These are phyloP conservation scores for Clitoria ternatea DNA, from an alignment of 306 rosid genomes.

Conservation along the genomic window DNA sequence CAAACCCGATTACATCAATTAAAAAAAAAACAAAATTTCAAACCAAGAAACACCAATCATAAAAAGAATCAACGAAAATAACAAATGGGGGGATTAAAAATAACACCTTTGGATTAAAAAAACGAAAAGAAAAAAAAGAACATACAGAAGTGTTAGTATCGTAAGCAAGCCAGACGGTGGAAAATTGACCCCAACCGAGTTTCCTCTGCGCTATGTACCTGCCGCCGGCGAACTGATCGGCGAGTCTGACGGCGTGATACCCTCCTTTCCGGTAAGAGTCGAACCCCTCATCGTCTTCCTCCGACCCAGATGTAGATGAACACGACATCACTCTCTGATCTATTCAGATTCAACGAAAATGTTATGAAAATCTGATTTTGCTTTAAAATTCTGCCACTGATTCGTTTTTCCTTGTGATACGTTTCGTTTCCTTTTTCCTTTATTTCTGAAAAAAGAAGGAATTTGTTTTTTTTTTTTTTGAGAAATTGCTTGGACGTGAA, in stretches of 20 bases:
- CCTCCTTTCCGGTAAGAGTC: conserved; percentile 95
- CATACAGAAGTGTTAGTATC: conserved; percentile 70
- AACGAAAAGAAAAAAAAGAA: background rate
- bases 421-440: too few relatives aligned
- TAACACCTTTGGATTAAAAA: background rate
- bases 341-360: conserved; percentile 1
- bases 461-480: background rate
- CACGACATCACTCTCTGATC: conserved; percentile 65
- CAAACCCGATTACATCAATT: background rate
- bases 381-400: background rate
- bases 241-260: conserved; percentile 85
- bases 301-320: conserved; percentile 91
- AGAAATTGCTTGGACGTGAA: conserved; percentile 21
- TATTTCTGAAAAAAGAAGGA: too few relatives aligned
- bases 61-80: background rate
- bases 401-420: background rate
- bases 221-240: conserved; percentile 89
- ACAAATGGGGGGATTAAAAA: conserved; percentile 5
- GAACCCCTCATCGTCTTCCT: conserved; percentile 91
- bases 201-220: conserved; percentile 87
- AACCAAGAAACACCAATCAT: conserved; percentile 19
- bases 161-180: conserved; percentile 98
- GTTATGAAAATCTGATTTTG: background rate
- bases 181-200: conserved; percentile 97
- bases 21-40: background rate